Base-by-base conservation (phyloP, 768 basidiomycete genomes). In the Pleurotus citrinopileatus region DNA sequence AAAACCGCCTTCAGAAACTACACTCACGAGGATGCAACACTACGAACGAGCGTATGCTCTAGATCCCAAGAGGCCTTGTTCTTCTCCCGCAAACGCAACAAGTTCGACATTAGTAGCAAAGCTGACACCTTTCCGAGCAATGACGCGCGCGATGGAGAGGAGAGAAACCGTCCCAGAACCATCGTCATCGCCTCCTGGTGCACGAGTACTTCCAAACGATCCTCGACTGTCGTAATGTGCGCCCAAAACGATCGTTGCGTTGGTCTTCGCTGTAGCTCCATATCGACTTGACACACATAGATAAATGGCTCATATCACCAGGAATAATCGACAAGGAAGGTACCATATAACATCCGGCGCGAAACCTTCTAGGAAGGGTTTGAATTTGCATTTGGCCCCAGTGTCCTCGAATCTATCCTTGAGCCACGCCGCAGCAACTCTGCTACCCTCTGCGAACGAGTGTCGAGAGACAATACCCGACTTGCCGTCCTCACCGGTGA, bases 171-270 rank as follows among this genome's bases (percentile, higher is more conserved):
- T 84, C 7, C 80, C 80, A 12, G 78, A 79, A 28, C 79, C 80
- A 59, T 82, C 78, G 50, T 81, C 80, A 52, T 82, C 69, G 37
- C 63, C 82, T 45, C 73, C 81, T 22, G 77, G 88, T 29, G 82
- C 87, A 28, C 86, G 78, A 12, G 76, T 77, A 57, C 74, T 82
- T 9, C 94, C 94, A 65, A 93, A 96, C 0, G 89, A 89, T 15
- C 94, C 94, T 32, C 94, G 86, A 42, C 89, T 91, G 65, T 97
- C 93, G 63, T 95, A 97, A 67, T 96, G 94, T 2, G 86, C 91
- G 54, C 87, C 87, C 48, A 96, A 72, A 44, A 97, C 73, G 38
- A 94, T 81, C 1, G 77, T 84, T 23, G 84, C 76, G 29, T 75
- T 82, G 2, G 83, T 83, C 32, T 84, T 73, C 40, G 71, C 72